Evolutionary conservation across 768 basidiomycete species (phyloP).

Genomic region (Termitomyces sp.): DNA sequence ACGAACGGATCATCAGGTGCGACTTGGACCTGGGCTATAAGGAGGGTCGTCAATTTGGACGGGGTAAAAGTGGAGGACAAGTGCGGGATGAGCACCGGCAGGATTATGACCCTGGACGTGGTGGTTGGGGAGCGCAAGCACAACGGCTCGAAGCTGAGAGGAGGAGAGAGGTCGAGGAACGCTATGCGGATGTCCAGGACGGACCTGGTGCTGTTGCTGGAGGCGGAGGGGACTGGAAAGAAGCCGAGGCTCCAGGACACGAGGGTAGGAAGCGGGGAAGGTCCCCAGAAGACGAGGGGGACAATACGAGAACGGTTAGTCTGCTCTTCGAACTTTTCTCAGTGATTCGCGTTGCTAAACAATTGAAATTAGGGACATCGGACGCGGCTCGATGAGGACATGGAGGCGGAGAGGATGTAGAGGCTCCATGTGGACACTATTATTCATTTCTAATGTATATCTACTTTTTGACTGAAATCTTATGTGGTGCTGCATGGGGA

Average conservation of each 20-base stretch:
- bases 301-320: conserved; percentile 55
- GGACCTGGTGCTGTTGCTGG: conserved; percentile 79
- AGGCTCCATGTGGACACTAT: conserved; percentile 19
- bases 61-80: conserved; percentile 97
- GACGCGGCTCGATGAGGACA: conserved; percentile 61
- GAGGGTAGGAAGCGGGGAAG: conserved; percentile 61
- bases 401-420: conserved; percentile 72
- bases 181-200: conserved; percentile 79
- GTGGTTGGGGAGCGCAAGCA: conserved; percentile 90
- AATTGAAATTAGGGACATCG: conserved; percentile 48
- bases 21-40: conserved; percentile 96
- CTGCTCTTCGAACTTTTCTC: conserved; percentile 8
- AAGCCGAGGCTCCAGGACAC: conserved; percentile 42
- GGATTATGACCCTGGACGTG: conserved; percentile 95
- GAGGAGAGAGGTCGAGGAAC: conserved; percentile 80
- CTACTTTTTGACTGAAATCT: conserved; percentile 9
- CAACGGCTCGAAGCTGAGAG: conserved; percentile 73
- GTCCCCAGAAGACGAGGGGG: conserved; percentile 78
- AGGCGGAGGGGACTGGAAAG: conserved; percentile 87
- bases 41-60: conserved; percentile 95
- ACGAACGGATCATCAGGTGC: conserved; percentile 97
- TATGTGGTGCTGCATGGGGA: not conserved
- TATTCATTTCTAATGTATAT: conserved; percentile 22
- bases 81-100: conserved; percentile 95
- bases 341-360: not conserved